Conservation (phyloP, 2,329 filamentous ascomycete genomes). For the Neopestalotiopsis sp. region DNA sequence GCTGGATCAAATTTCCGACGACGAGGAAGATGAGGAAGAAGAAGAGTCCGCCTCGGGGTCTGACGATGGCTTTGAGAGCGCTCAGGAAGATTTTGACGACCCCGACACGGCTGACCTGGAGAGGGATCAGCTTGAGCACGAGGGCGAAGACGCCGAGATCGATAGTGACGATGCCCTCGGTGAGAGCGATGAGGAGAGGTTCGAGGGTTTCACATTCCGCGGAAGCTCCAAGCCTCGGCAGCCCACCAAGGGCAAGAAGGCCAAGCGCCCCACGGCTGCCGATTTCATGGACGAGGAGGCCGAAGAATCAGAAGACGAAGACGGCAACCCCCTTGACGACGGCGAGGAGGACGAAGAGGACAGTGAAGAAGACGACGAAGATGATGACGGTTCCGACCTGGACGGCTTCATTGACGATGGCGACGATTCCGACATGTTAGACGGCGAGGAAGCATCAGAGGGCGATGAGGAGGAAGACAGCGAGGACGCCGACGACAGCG, state of each 20-base stretch:
- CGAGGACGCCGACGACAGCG: conserved; percentile 41
- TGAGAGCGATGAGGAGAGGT: conserved; percentile 82
- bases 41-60: not conserved
- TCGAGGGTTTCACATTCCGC: conserved; percentile 73
- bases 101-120: conserved; percentile 60
- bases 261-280: conserved; percentile 54
- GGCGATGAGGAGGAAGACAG: conserved; percentile 23
- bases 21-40: not conserved
- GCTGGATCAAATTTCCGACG: conserved; percentile 48
- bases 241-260: conserved; percentile 34
- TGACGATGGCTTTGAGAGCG: conserved; percentile 51
- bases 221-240: conserved; percentile 58
- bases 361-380: conserved; percentile 30
- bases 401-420: conserved; percentile 40
- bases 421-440: conserved; percentile 28
- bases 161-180: conserved; percentile 75
- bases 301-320: conserved; percentile 34
- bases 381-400: conserved; percentile 20
- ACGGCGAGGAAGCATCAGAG: conserved; percentile 36
- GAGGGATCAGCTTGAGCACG: conserved; percentile 46
- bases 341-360: conserved; percentile 42
- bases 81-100: conserved; percentile 59
- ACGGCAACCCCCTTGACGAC: conserved; percentile 40
- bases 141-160: conserved; percentile 64
- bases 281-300: conserved; percentile 55